Conservation (phyloP, 768 basidiomycete species). For the Crucibulum laeve region DNA sequence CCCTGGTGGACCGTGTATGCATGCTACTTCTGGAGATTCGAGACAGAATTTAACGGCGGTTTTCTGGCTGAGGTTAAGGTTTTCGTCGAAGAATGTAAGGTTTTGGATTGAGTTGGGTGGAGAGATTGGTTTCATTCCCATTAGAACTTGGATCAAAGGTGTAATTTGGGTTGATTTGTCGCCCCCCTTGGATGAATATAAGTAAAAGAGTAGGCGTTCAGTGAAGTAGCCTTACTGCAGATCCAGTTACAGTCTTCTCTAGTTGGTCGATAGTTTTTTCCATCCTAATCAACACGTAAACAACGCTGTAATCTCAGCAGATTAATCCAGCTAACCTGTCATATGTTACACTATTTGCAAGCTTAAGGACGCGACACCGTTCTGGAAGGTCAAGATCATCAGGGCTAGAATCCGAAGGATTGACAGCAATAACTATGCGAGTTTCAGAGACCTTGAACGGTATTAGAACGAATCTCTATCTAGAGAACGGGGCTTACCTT, state of each 20-base stretch:
- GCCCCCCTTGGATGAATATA: constrained; percentile 20
- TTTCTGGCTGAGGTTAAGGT: constrained; percentile 81
- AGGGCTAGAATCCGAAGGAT: constrained; percentile 51
- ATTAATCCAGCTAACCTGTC: constrained; percentile 49
- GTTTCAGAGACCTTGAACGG: constrained; percentile 67
- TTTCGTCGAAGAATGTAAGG: constrained; percentile 68
- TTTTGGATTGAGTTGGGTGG: constrained; percentile 27
- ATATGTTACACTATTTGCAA: constrained; percentile 90
- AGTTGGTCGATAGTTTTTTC: constrained; percentile 73
- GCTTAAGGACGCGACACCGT: constrained; percentile 78
- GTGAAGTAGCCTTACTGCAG: neutral
- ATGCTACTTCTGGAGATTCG: constrained; percentile 75
- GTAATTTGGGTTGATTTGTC: constrained; percentile 41
- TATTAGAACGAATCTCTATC: constrained; percentile 2
- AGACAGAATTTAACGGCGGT: constrained; percentile 82
- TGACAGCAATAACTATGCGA: constrained; percentile 76
- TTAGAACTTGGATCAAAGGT: constrained; percentile 60
- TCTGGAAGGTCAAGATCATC: constrained; percentile 81
- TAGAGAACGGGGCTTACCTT: constrained; percentile 40
- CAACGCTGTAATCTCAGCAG: neutral
- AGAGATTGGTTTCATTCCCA: constrained; percentile 57
- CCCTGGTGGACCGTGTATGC: constrained; percentile 96
- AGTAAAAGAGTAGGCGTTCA: neutral
- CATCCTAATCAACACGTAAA: constrained; percentile 53
- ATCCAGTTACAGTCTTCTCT: constrained; percentile 26